Conservation (phyloP, 1,284 basidiomycete genomes). For the Ustilago esculenta region DNA sequence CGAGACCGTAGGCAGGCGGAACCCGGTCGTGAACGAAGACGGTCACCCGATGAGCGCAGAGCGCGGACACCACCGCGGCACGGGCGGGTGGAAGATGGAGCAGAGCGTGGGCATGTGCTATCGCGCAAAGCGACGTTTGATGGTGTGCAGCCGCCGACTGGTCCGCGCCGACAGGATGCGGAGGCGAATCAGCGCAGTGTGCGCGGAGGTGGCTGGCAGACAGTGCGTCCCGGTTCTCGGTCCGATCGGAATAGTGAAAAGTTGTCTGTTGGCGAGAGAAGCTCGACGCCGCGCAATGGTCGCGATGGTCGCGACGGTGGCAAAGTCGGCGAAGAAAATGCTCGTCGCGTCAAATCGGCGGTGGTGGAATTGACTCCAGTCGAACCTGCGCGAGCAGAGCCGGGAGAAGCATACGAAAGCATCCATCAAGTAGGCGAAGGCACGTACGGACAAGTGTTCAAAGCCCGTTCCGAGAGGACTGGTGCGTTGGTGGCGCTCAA, state of each 20-base stretch:
- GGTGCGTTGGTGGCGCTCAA: constrained; percentile 88
- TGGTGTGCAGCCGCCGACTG: constrained; percentile 22
- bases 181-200: constrained; percentile 30
- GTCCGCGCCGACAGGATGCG: constrained; percentile 17
- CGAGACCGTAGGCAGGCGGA: not conserved
- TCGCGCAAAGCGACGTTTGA: constrained; percentile 25
- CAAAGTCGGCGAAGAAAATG: not conserved
- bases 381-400: constrained; percentile 27
- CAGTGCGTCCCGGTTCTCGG: constrained; percentile 27
- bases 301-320: constrained; percentile 13
- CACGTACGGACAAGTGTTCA: constrained; percentile 99
- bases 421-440: constrained; percentile 96
- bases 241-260: constrained; percentile 4
- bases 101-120: constrained; percentile 27
- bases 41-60: constrained; percentile 12
- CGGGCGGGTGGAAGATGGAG: constrained; percentile 6
- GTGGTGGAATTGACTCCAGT: not conserved
- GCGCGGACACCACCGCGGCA: constrained; percentile 14
- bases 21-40: constrained; percentile 2
- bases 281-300: no score
- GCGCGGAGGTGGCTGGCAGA: constrained; percentile 40
- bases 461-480: constrained; percentile 83
- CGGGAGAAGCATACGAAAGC: constrained; percentile 78
- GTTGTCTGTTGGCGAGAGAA: not conserved
- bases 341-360: not conserved